Conservation (phyloP, 2,329 filamentous ascomycete species). For the Aureobasidium lini region DNA sequence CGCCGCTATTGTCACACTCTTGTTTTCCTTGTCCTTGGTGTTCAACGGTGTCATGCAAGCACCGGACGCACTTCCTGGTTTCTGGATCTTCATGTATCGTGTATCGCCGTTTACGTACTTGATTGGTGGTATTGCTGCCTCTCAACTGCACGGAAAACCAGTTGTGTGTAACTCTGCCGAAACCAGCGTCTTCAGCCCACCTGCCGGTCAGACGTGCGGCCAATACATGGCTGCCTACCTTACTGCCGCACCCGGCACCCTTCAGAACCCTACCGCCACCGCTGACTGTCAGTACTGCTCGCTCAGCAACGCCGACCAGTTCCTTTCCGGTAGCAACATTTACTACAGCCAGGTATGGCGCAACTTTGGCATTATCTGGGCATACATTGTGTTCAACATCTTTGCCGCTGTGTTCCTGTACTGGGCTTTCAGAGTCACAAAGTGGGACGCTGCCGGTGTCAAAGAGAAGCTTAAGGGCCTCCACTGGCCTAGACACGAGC, state of each 20-base stretch:
- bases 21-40: slow-evolving; percentile 39
- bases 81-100: slow-evolving; percentile 74
- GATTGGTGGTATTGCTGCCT: slow-evolving; percentile 34
- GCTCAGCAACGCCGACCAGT: slow-evolving; percentile 39
- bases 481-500: not conserved
- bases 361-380: slow-evolving; percentile 65
- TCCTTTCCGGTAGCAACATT: slow-evolving; percentile 36
- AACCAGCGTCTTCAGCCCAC: slow-evolving; percentile 34
- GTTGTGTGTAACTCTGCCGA: slow-evolving; percentile 44
- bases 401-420: slow-evolving; percentile 52
- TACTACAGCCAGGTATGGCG: slow-evolving; percentile 51
- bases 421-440: slow-evolving; percentile 51
- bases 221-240: slow-evolving; percentile 40
- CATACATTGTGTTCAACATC: slow-evolving; percentile 58
- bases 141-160: slow-evolving; percentile 36
- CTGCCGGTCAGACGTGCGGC: slow-evolving; percentile 34
- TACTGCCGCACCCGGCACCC: slow-evolving; percentile 29
- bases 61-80: slow-evolving; percentile 53
- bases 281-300: slow-evolving; percentile 44
- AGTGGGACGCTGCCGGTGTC: not conserved
- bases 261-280: slow-evolving; percentile 39
- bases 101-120: slow-evolving; percentile 61
- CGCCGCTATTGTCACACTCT: slow-evolving; percentile 46
- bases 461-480: not conserved
- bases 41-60: slow-evolving; percentile 54